These are phyloP conservation scores for Chlorella sp. DNA, from an alignment of 139 green algal genomes.

Conservation along the genomic window DNA sequence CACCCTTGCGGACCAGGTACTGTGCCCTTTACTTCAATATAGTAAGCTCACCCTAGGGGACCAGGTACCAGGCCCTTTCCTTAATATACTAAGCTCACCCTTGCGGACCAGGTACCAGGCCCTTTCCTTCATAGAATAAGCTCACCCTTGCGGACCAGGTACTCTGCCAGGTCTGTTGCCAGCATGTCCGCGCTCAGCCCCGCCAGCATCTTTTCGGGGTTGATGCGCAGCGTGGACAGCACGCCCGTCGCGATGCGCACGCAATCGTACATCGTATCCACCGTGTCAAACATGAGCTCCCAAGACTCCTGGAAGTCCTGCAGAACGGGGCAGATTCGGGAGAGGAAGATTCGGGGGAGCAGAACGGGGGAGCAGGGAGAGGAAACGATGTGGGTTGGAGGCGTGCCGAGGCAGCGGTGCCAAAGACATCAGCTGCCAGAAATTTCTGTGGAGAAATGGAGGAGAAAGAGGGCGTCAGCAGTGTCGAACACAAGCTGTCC, in stretches of 20 bases:
- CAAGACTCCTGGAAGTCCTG: conserved; percentile 89
- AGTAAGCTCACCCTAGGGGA: too few relatives aligned
- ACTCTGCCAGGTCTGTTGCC: conserved; percentile 98
- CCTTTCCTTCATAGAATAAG: conserved; percentile 96
- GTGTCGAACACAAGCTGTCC: too few relatives aligned
- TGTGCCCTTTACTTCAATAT: too few relatives aligned
- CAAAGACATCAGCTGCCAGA: background rate
- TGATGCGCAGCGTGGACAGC: conserved; percentile 90
- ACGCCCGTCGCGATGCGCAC: conserved; percentile 95
- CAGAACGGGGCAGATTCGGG: background rate
- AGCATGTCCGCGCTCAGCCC: conserved; percentile 95
- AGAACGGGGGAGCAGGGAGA: too few relatives aligned
- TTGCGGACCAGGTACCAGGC: conserved; percentile 99
- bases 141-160: conserved; percentile 96
- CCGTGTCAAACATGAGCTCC: conserved; percentile 94
- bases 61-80: too few relatives aligned
- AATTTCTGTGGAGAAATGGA: too few relatives aligned
- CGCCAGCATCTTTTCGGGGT: conserved; percentile 85
- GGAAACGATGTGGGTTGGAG: background rate
- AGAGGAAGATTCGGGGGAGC: too few relatives aligned
- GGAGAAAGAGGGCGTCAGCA: too few relatives aligned
- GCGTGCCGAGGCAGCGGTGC: too few relatives aligned
- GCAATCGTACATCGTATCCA: conserved; percentile 91
- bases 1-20: too few relatives aligned
- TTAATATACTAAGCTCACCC: conserved; percentile 57